Conservation (phyloP, 768 basidiomycete genomes). For the Polyporus arcularius region DNA sequence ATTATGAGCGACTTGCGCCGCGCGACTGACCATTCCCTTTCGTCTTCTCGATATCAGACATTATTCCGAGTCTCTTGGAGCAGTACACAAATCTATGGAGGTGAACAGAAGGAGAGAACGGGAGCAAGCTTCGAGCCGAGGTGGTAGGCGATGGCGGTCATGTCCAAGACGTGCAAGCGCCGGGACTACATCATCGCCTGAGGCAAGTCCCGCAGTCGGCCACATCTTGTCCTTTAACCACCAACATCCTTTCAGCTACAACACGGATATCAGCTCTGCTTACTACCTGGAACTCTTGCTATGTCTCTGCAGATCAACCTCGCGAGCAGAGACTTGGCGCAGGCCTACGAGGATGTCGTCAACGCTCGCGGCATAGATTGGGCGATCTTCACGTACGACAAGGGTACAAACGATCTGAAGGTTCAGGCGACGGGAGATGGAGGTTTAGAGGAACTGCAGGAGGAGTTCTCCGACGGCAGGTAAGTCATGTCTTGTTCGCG, state of each 20-base stretch:
- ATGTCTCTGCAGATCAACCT: conserved; percentile 86
- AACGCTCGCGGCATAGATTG: conserved; percentile 70
- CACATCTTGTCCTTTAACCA: background rate
- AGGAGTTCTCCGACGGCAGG: conserved; percentile 95
- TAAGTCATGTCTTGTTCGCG: conserved; percentile 36
- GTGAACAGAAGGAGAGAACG: background rate
- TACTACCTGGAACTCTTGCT: background rate
- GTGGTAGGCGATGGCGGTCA: conserved; percentile 4
- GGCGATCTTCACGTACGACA: conserved; percentile 80
- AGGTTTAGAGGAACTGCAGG: conserved; percentile 88
- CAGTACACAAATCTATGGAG: too few species aligned
- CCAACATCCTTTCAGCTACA: background rate
- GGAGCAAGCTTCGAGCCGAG: background rate
- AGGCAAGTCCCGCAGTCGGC: too few species aligned
- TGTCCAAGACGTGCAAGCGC: conserved; percentile 12
- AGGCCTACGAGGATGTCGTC: conserved; percentile 77
- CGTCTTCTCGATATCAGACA: background rate
- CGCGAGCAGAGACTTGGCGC: conserved; percentile 66
- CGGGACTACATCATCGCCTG: conserved; percentile 12
- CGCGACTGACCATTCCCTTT: background rate
- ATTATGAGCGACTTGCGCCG: background rate
- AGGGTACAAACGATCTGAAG: conserved; percentile 82
- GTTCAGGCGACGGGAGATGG: conserved; percentile 83
- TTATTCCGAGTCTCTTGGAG: too few species aligned
- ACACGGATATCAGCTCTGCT: background rate